Conservation (phyloP, 768 basidiomycete genomes). For the Hygrocybe coccinea region DNA sequence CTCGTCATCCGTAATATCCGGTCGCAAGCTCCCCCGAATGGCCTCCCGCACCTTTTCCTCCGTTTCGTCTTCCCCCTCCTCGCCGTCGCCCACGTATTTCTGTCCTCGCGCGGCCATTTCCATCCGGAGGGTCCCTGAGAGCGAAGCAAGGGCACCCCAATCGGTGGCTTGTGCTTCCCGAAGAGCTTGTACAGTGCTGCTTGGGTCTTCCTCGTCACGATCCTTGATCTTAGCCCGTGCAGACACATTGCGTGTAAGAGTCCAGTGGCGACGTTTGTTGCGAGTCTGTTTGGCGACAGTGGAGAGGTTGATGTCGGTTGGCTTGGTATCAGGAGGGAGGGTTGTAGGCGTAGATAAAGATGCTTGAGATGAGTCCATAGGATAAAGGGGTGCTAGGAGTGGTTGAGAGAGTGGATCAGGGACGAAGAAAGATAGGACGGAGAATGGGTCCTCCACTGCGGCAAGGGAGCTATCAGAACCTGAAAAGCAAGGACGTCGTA, state of each 20-base stretch:
- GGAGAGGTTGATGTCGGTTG: background rate
- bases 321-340: conserved; percentile 18
- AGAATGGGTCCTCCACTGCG: conserved; percentile 75
- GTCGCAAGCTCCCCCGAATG: conserved; percentile 8
- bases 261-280: conserved; percentile 54
- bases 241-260: conserved; percentile 47
- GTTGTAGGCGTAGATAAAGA: conserved; percentile 22
- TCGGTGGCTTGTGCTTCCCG: conserved; percentile 54
- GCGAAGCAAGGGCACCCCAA: conserved; percentile 55
- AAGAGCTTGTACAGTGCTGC: conserved; percentile 37
- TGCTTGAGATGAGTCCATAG: conserved; percentile 25
- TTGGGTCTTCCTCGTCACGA: conserved; percentile 30
- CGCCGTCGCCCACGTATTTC: background rate
- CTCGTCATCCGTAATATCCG: conserved; percentile 15
- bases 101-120: background rate
- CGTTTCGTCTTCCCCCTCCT: conserved; percentile 8
- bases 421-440: conserved; percentile 56
- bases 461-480: conserved; percentile 2
- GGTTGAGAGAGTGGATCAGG: conserved; percentile 57
- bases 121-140: conserved; percentile 34
- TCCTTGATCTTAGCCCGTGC: conserved; percentile 45
- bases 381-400: conserved; percentile 53
- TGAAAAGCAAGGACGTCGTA: conserved; percentile 5
- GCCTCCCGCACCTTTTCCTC: conserved; percentile 10
- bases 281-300: background rate